Evolutionary conservation across 2,329 filamentous ascomycete genomes (phyloP).

Genomic region (Ceratocystis papillata): DNA sequence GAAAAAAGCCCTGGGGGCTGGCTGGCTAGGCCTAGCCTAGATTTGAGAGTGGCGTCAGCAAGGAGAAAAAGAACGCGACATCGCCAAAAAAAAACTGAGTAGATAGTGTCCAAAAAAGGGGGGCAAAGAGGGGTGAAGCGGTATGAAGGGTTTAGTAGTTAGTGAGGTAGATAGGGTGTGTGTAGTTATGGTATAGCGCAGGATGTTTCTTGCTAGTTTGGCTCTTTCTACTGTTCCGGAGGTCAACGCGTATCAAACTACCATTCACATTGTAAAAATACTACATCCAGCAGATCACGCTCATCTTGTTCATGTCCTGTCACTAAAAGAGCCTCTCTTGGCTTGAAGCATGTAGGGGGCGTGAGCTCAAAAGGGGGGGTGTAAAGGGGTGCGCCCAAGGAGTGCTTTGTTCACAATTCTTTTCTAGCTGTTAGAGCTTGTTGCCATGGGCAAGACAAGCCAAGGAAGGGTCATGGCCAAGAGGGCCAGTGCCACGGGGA

Average conservation of each 20-base stretch:
- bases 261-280: background rate
- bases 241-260: background rate
- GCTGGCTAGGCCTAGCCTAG: background rate
- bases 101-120: background rate
- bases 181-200: too few relatives aligned
- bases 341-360: background rate
- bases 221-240: background rate
- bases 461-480: background rate
- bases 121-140: background rate
- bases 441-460: background rate
- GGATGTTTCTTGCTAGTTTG: background rate
- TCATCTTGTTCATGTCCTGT: background rate
- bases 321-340: background rate
- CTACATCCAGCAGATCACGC: background rate
- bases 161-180: too few relatives aligned
- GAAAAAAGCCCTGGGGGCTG: background rate
- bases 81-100: background rate
- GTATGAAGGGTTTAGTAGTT: too few relatives aligned
- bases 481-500: background rate
- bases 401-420: conserved; percentile 2
- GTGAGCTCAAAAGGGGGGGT: background rate
- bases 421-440: background rate
- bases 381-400: background rate
- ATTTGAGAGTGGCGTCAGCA: conserved; percentile 3
- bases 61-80: background rate